Base-by-base conservation (phyloP, 1,139 yeast species). In the Hanseniaspora uvarum region DNA sequence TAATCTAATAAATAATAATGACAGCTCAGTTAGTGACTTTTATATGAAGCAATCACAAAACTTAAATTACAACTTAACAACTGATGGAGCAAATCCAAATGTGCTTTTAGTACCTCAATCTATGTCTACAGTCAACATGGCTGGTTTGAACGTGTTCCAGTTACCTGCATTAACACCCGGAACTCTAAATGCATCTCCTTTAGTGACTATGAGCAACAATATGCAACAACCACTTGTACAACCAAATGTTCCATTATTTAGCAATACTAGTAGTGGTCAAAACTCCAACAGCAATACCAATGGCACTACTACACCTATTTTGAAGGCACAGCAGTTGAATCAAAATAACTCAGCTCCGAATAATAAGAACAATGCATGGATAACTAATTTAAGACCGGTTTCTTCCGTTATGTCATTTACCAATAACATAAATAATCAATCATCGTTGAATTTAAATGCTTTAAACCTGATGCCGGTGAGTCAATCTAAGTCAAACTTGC, bases 121-220 rank as follows among this genome's bases (percentile, higher is more conserved):
- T 6, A 18, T 30, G 7, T 12, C 36, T 2, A 10, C 34, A 8
- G 16, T 7, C 24, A 30, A 37, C 23, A 30, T 30, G 36, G 18
- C 34, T 0, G 36, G 24, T 4, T 30, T 43, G 24, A 19, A 41
- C 10, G 19, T 47, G 39, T 47, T 37, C 23, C 30, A 38, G 12
- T 10, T 38, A 10, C 44, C 44, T 18, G n/a, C 43, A 5, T 14
- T 47, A 37, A 47, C 51, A 5, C 51, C 51, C n/a, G 41, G 36
- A 26, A 28, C 51, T 4, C 6, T 38, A 12, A 47, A 30, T n/a
- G 14, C 51, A 11, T 37, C 44, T 12, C 38, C 51, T 19, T 7
- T 47, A 8, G 21, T 47, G 6, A 38, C 23, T 11, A 45, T 16
- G 10, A 34, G 11, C 14, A 47, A 16, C 21, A 40, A 16, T 33